Evolutionary conservation across 352 stramenopile species (phyloP).

Genomic region (Phytopythium delawarense): DNA sequence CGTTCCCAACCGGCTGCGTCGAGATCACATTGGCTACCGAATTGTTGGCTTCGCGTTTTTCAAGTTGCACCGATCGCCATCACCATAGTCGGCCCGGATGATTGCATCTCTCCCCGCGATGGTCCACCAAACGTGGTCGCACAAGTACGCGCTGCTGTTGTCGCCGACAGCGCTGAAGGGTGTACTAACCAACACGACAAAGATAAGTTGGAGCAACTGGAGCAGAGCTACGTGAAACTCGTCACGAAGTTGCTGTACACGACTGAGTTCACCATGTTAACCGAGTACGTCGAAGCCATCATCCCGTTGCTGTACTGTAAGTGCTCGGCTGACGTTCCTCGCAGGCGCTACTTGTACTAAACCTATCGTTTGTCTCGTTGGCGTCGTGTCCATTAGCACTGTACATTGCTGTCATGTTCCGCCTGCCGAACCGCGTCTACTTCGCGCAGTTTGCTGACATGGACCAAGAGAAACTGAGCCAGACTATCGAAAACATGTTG

Average conservation of each 20-base stretch:
- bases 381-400: background rate
- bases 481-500: slow-evolving; percentile 13
- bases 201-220: background rate
- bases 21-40: too few relatives aligned
- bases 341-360: too few relatives aligned
- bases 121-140: too few relatives aligned
- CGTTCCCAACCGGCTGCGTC: too few relatives aligned
- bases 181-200: background rate
- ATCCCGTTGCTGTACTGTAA: slow-evolving; percentile 1
- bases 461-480: background rate
- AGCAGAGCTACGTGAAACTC: background rate
- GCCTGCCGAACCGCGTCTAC: slow-evolving; percentile 8
- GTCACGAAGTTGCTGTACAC: background rate
- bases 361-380: too few relatives aligned
- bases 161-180: too few relatives aligned
- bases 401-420: background rate
- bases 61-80: too few relatives aligned
- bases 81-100: too few relatives aligned
- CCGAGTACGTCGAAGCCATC: slow-evolving; percentile 1
- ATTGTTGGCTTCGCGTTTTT: too few relatives aligned
- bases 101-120: too few relatives aligned
- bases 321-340: background rate
- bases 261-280: background rate
- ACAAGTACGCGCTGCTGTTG: too few relatives aligned
- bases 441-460: slow-evolving; percentile 11